Base-by-base conservation (phyloP, 1,284 basidiomycete species). In the Cutaneotrichosporon spelunceum region DNA sequence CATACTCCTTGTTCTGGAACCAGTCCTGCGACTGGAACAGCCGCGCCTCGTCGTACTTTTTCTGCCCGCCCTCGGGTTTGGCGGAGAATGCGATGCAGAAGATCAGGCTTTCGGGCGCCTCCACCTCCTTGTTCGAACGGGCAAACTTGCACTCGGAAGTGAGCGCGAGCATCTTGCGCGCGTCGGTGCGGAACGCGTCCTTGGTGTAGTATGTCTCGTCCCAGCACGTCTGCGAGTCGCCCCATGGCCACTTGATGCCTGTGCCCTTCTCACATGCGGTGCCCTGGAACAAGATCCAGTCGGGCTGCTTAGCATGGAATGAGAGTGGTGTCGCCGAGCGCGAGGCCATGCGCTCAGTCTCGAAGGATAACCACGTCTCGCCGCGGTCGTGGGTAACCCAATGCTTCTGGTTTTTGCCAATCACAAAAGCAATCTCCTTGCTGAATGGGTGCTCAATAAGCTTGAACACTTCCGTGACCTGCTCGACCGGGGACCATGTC, bases 201-300 rank as follows among this genome's bases (percentile, higher is more conserved):
- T 83, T 87, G 14, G 93, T 95, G 79, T 91, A 91, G 75, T 85
- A 96, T 6, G 92, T 92, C 86, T 90, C 87, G 73, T 94, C 91
- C 68, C 85, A 85, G 75, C 93, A 96, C 21, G 81, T 76, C 74
- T 91, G 94, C 0, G 81, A 73, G 0, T 81, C 73, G 6, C 83
- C 83, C 24, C 70, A 66, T 49, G 76, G 74, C 80, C 81, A 82
- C 82, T 87, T 89, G 48, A 50, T 29, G 0, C 88, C 87, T 9
- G 76, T 74, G 4, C 72, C 73, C 14, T 69, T 68, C 36, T 87
- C 83, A 70, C 93, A 97, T 4, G 75, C 75, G 0, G 85, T 85
- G 5, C 89, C 91, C 72, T 93, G 91, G 75, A 89, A 93, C n/a
- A 97, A 79, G 61, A 96, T 88, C 80, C 81, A 82, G 1, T 85